Evolutionary conservation across 768 basidiomycete genomes (phyloP).

Genomic region (Imleria badia): DNA sequence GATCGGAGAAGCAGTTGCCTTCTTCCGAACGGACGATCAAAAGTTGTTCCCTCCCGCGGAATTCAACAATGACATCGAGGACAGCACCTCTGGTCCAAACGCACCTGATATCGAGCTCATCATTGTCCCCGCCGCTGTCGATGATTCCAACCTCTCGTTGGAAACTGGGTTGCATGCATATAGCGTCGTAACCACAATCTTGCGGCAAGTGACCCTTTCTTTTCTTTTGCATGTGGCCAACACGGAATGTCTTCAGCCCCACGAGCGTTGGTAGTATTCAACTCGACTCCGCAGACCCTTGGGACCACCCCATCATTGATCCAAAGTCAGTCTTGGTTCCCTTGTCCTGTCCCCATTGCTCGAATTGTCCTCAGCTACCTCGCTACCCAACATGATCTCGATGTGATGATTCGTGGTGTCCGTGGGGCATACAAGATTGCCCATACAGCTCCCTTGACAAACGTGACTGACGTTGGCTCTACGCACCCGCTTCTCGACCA

Average conservation of each 20-base stretch:
- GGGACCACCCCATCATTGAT: constrained; percentile 43
- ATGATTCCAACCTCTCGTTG: not conserved
- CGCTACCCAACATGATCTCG: constrained; percentile 39
- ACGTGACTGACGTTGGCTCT: constrained; percentile 34
- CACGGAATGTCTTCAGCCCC: constrained; percentile 32
- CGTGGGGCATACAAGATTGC: constrained; percentile 38
- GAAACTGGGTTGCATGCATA: constrained; percentile 16
- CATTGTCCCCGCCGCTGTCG: constrained; percentile 3
- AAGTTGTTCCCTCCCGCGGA: constrained; percentile 31
- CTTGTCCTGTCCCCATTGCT: not conserved
- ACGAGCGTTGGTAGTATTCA: constrained; percentile 42
- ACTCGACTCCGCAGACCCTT: constrained; percentile 41
- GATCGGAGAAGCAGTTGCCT: constrained; percentile 31
- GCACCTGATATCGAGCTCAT: constrained; percentile 33
- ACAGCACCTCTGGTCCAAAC: constrained; percentile 28
- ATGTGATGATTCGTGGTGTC: constrained; percentile 41
- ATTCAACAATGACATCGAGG: constrained; percentile 28
- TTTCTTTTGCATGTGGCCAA: not conserved
- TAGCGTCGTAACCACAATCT: constrained; percentile 15
- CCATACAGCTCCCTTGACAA: constrained; percentile 38
- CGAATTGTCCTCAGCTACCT: constrained; percentile 38
- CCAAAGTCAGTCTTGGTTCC: constrained; percentile 35
- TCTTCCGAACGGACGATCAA: constrained; percentile 34
- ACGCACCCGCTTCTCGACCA: constrained; percentile 38
- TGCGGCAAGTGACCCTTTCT: constrained; percentile 20